Base-by-base conservation (phyloP, 768 basidiomycete genomes). In the Grammothele lineata region DNA sequence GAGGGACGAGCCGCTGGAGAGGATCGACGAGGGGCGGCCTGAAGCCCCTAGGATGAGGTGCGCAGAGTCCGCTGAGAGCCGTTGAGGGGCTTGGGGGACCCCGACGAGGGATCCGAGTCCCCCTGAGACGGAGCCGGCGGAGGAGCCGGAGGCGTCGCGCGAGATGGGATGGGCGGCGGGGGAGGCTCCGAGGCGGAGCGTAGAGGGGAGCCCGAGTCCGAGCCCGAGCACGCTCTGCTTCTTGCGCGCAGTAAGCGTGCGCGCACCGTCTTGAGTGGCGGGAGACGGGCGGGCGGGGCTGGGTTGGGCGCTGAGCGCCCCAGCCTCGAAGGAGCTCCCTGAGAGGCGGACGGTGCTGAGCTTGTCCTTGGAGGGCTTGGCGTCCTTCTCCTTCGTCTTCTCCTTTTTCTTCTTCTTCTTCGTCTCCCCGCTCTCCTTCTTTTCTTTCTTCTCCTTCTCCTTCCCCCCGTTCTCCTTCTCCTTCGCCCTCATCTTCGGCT, bases 241-340 rank as follows among this genome's bases (percentile, higher is more conserved):
- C 74, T 80, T 83, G 58, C 72, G 74, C 18, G 35, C 17, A 0
- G 76, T 68, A 6, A 67, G 59, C 2, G 72, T 69, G 23, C 69
- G 70, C 1, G 62, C 47, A n/a, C 54, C 59, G 2, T 54, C 62
- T 21, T 54, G 56, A 18, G 67, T 66, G 32, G 65, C 68, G 9
- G 45, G 14, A 17, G 7, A 14, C 14, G 45, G 53, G n/a, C n/a
- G n/a, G 23, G 43, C 43, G 32, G 60, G 50, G 47, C 49, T 55
- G 18, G 45, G 47, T 38, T 53, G 58, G 8, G 69, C 64, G 42
- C 67, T 74, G 53, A 77, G 69, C 4, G 70, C 66, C n/a, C 85
- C 85, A 0, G 76, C 75, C 59, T 87, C 86, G 55, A 87, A 87
- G 56, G 78, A 81, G 61, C 80, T 80, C 2, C 76, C 71, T 2